Percentiles rank a stretch among this genome's conserved stretches.
Evolutionary conservation across 495 filamentous ascomycete genomes (phyloP).

Genomic region (Penicillium chermesinum): DNA sequence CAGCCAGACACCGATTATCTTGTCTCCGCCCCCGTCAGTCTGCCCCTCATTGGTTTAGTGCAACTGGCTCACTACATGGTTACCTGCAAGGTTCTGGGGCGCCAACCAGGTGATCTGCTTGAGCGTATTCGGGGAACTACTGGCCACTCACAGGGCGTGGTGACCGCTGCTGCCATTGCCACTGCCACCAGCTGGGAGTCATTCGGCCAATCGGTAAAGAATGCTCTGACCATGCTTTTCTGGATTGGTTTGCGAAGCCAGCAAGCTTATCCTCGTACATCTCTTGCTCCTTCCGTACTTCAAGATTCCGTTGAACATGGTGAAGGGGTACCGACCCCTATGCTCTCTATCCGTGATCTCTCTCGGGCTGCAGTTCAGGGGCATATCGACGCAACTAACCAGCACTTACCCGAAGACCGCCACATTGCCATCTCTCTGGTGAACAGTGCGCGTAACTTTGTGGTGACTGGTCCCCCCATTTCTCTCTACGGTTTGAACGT

Average conservation of each 20-base stretch:
- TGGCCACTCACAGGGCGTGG: slow-evolving; percentile 94
- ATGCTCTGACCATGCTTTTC: slow-evolving; percentile 90
- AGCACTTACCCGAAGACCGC: slow-evolving; percentile 84
- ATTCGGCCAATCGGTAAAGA: slow-evolving; percentile 68
- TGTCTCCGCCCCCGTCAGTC: slow-evolving; percentile 92
- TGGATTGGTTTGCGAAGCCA: slow-evolving; percentile 99
- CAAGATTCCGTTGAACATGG: slow-evolving; percentile 92
- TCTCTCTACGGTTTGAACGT: slow-evolving; percentile 95
- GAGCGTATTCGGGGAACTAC: slow-evolving; percentile 81
- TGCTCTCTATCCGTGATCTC: slow-evolving; percentile 95
- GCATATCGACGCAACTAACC: slow-evolving; percentile 92
- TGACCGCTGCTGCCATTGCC: slow-evolving; percentile 89
- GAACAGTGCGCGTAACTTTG: slow-evolving; percentile 94
- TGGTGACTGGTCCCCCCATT: slow-evolving; percentile 92
- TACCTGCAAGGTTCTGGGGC: slow-evolving; percentile 82
- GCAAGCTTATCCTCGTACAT: slow-evolving; percentile 92
- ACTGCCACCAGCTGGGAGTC: slow-evolving; percentile 85
- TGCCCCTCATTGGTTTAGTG: slow-evolving; percentile 92
- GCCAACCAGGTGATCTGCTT: slow-evolving; percentile 77
- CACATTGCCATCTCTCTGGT: slow-evolving; percentile 93
- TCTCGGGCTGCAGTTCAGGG: slow-evolving; percentile 78
- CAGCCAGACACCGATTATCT: slow-evolving; percentile 95
- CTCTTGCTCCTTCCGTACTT: slow-evolving; percentile 83
- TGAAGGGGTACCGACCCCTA: slow-evolving; percentile 90
- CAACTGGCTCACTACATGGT: slow-evolving; percentile 93